Percentiles rank a stretch among this genome's conserved stretches.
Conservation (phyloP, 805 yeast species). For the Ogataea parapolymorpha region DNA sequence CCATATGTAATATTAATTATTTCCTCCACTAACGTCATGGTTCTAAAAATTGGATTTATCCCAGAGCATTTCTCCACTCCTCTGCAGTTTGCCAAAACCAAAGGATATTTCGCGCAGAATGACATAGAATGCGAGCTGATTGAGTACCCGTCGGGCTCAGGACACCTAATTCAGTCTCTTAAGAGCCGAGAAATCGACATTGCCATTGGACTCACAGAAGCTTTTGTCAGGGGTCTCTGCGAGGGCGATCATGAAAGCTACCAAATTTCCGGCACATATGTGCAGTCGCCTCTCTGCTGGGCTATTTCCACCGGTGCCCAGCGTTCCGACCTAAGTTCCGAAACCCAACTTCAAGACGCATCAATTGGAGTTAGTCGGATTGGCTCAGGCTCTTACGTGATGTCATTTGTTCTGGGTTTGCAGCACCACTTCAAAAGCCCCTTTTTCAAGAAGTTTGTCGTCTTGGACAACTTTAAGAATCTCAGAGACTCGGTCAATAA, state of each 20-base stretch:
- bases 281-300: constrained; percentile 85
- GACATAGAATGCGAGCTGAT: constrained; percentile 58
- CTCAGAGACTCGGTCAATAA: constrained; percentile 77
- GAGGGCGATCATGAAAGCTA: constrained; percentile 59
- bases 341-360: constrained; percentile 52
- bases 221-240: constrained; percentile 78
- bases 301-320: constrained; percentile 74
- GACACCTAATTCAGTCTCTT: constrained; percentile 75
- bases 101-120: constrained; percentile 50
- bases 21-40: constrained; percentile 2
- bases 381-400: constrained; percentile 89
- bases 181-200: constrained; percentile 63
- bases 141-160: constrained; percentile 84
- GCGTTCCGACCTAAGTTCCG: constrained; percentile 51
- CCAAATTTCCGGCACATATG: constrained; percentile 77
- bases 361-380: constrained; percentile 79
- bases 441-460: constrained; percentile 50
- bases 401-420: constrained; percentile 80
- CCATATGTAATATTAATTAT: no score
- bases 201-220: constrained; percentile 90
- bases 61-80: constrained; percentile 95
- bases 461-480: constrained; percentile 66
- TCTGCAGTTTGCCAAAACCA: constrained; percentile 60
- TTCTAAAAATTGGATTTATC: constrained; percentile 67
- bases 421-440: constrained; percentile 52